Conservation (phyloP, 441 rosid species). For the Aquilaria agallochum region DNA sequence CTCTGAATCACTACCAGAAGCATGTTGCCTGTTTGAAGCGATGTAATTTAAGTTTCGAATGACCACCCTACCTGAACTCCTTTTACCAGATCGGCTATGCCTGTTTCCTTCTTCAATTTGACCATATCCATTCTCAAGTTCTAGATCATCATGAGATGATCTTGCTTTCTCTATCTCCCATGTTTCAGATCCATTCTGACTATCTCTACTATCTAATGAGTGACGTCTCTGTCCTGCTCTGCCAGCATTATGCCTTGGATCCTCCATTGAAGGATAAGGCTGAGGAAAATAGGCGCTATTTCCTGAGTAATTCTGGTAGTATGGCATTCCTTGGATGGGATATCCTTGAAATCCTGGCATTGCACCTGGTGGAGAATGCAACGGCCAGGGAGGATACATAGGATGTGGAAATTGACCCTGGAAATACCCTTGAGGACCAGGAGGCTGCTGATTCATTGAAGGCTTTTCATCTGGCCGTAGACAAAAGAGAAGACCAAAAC, state of each 20-base stretch:
- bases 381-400: constrained; percentile 79
- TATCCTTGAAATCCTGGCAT: constrained; percentile 81
- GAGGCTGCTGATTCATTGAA: constrained; percentile 49
- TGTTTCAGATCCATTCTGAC: constrained; percentile 36
- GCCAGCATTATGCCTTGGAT: constrained; percentile 46
- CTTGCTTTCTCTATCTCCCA: constrained; percentile 45
- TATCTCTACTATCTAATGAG: constrained; percentile 55
- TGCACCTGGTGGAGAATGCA: constrained; percentile 86
- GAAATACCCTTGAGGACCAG: constrained; percentile 49
- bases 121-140: constrained; percentile 34
- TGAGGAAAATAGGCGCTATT: constrained; percentile 57
- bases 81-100: constrained; percentile 48
- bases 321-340: constrained; percentile 82
- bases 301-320: constrained; percentile 68
- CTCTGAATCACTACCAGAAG: constrained; percentile 52
- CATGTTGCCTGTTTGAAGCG: constrained; percentile 55
- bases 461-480: constrained; percentile 55
- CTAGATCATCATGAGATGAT: constrained; percentile 36
- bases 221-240: constrained; percentile 52
- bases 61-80: constrained; percentile 72
- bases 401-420: constrained; percentile 77
- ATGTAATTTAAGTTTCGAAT: constrained; percentile 86
- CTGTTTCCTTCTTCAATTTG: constrained; percentile 30
- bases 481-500: constrained; percentile 1
- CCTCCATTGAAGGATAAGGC: constrained; percentile 62